Evolutionary conservation across 257 asterid genomes (phyloP).

Genomic region (Pogostemon cablin): DNA sequence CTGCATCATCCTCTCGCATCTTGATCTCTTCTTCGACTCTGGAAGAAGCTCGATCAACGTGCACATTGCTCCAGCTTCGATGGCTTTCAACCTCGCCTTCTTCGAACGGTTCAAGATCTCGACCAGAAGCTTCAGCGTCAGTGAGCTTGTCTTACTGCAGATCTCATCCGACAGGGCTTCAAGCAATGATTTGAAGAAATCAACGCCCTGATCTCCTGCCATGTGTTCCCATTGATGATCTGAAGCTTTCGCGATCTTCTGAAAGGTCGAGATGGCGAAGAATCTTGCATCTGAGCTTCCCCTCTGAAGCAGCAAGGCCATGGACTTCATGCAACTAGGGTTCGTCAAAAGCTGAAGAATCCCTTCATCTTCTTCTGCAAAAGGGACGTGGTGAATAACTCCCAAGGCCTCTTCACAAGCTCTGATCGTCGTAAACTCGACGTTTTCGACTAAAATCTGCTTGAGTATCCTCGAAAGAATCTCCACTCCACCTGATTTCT

Average conservation of each 20-base stretch:
- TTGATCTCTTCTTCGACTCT: slow-evolving; percentile 50
- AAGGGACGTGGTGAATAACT: slow-evolving; percentile 44
- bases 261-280: slow-evolving; percentile 50
- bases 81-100: slow-evolving; percentile 53
- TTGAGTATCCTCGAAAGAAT: slow-evolving; percentile 44
- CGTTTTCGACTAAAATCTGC: slow-evolving; percentile 48
- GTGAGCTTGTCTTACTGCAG: slow-evolving; percentile 51
- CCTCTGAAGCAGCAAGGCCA: slow-evolving; percentile 59
- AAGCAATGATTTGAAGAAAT: slow-evolving; percentile 63
- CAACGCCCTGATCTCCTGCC: slow-evolving; percentile 55
- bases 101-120: slow-evolving; percentile 51
- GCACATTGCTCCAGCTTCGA: slow-evolving; percentile 64
- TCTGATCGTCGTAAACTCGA: slow-evolving; percentile 51
- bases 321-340: slow-evolving; percentile 54
- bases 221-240: slow-evolving; percentile 42
- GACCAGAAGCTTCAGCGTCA: slow-evolving; percentile 50
- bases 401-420: slow-evolving; percentile 79
- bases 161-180: slow-evolving; percentile 66
- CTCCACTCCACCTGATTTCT: slow-evolving; percentile 57
- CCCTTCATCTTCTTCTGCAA: slow-evolving; percentile 41
- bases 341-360: slow-evolving; percentile 41
- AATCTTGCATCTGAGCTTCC: slow-evolving; percentile 70
- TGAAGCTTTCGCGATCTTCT: slow-evolving; percentile 40
- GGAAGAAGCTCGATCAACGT: slow-evolving; percentile 67
- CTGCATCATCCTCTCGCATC: slow-evolving; percentile 59